Evolutionary conservation across 257 asterid species (phyloP), one percentile per base, ranked within the genome.

Genomic region (Nicotiana paniculata): DNA sequence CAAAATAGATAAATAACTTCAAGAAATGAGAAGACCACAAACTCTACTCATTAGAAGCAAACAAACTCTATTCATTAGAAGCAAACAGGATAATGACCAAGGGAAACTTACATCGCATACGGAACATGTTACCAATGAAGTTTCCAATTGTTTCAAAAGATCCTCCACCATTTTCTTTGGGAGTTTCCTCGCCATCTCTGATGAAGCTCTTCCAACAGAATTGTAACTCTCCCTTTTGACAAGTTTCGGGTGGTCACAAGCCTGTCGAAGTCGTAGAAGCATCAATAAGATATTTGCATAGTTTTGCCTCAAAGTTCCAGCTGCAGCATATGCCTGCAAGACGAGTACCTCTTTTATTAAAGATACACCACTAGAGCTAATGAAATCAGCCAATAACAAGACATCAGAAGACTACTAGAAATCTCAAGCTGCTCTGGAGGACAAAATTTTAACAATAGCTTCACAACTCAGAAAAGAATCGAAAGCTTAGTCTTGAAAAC

Each of bases 221-320:
- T 90, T 91, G 39, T 92, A 86, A 86, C 88, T 82, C 80, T 89
- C 82, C 83, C 98, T 97, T 88, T 94, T 92, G 85, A 91, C 98
- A 77, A 96, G 99, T 84, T 91, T 86, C 4, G 99, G 99, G 87
- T 96, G 99, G 90, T 94, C 99, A 88, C 99, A 96, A 84, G 98
- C 98, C 90, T 96, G 99, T 82, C 99, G 98, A 82, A 96, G 97
- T 37, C 99, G 97, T 77, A 96, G 90, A 88, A 96, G 99, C 97
- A 96, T 77, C 92, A 96, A 83, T 5, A 96, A 88, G 82, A 96
- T 94, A 87, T 93, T 96, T 57, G 99, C 99, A 88, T 96, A 96
- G 84, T 96, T 96, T 89, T 96, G 99, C 85, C 83, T 92, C 72
- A 96, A 90, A 62, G 99, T 96, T 83, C 99, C 99, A 82, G 99